Evolutionary conservation across 441 rosid genomes (phyloP).

Genomic region (Daphne laureola): DNA sequence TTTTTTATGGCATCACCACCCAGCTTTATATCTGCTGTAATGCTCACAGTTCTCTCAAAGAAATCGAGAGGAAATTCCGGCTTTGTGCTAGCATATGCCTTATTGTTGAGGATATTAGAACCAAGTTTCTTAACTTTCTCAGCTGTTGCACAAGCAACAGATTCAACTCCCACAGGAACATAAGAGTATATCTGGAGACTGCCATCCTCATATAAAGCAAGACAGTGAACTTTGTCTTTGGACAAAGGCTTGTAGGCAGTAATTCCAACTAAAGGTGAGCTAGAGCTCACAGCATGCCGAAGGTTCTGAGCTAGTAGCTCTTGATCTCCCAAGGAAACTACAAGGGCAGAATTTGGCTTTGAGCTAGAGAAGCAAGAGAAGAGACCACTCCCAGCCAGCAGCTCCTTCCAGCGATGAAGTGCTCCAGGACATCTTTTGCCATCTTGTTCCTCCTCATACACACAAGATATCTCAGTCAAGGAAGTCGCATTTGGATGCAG

Average conservation of each 20-base stretch:
- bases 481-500: conserved; percentile 67
- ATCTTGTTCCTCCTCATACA: conserved; percentile 85
- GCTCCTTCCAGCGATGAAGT: conserved; percentile 94
- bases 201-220: conserved; percentile 98
- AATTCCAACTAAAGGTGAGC: conserved; percentile 90
- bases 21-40: conserved; percentile 92
- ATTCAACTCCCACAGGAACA: conserved; percentile 63
- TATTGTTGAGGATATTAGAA: conserved; percentile 80
- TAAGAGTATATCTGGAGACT: conserved; percentile 98
- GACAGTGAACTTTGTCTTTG: conserved; percentile 91
- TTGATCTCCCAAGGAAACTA: conserved; percentile 55
- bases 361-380: conserved; percentile 79
- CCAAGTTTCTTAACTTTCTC: conserved; percentile 94
- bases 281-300: conserved; percentile 79
- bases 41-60: conserved; percentile 95
- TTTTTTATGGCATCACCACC: conserved; percentile 94
- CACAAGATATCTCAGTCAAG: conserved; percentile 62
- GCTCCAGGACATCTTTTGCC: conserved; percentile 68
- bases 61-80: conserved; percentile 99
- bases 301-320: conserved; percentile 78
- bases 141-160: conserved; percentile 54
- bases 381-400: conserved; percentile 74
- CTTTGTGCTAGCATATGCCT: conserved; percentile 76
- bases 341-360: conserved; percentile 79
- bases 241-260: conserved; percentile 95